Evolutionary conservation across 306 rosid genomes (phyloP), one percentile per base, ranked within the genome.

Genomic region (Calophaca sinica): DNA sequence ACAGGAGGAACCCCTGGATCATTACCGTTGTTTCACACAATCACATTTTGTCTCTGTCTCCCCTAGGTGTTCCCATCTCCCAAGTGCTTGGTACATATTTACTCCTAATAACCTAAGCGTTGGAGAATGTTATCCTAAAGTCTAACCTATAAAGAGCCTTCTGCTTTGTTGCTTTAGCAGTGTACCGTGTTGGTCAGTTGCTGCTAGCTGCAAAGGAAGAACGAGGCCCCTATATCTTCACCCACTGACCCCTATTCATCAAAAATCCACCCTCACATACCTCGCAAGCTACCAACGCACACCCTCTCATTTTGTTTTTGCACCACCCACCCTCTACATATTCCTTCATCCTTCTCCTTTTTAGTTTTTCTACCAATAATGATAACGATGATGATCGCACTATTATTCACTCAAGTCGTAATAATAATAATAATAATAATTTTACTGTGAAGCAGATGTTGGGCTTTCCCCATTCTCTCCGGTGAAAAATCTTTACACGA

Each of bases 61-160:
- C 26, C 26, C 26, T 20, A 20, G 26, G 26, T 20, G 26, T 20
- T 20, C 26, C 26, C 6, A 12, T 12, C 41, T 72, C 67, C 76
- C 45, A 72, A 72, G 54, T 41, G 44, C 7, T 28, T 55, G 76
- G 4, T 5, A 72, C 67, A 29, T 41, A 28, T 32, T 9, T 10
- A 20, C 62, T 54, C 20, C 41, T 70, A 72, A 72, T 72, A 72
- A 42, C 76, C 76, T 72, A 72, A 28, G 76, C 76, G 45, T 72
- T 72, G 76, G 76, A 57, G 76, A 72, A 72, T 72, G 67, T 72
- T 72, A 57, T 72, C 33, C 67, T 72, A 72, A 72, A 72, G 76
- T 57, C 76, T 72, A 72, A 57, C 76, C 76, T 72, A 64, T 64
- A 64, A 42, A 70, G 75, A 45, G 39, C 7, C 65, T 70, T 52